Percentiles rank a stretch among this genome's conserved stretches.
These are phyloP conservation scores for Vinca minor DNA, from an alignment of 257 asterid genomes.

Conservation along the genomic window DNA sequence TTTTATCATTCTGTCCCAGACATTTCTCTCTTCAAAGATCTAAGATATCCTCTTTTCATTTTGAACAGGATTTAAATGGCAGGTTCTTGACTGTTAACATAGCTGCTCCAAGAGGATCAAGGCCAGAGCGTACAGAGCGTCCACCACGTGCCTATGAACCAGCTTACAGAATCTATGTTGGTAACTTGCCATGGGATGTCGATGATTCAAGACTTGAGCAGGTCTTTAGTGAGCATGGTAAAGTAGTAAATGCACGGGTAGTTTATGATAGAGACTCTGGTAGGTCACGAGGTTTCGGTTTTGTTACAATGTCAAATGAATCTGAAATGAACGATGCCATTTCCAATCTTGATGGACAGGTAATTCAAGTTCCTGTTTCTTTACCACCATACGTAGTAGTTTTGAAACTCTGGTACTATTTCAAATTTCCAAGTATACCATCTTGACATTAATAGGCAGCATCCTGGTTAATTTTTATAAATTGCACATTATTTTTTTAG, in stretches of 20 bases:
- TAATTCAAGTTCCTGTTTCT: constrained; percentile 7
- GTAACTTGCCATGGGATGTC: constrained; percentile 83
- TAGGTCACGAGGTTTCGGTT: constrained; percentile 92
- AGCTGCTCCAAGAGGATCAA: constrained; percentile 76
- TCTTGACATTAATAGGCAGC: not conserved
- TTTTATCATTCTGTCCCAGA: not conserved
- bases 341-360: constrained; percentile 83
- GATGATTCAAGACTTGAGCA: constrained; percentile 60
- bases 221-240: constrained; percentile 76
- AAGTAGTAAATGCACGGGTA: constrained; percentile 71
- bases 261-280: constrained; percentile 69
- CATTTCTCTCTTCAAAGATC: constrained; percentile 3
- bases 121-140: constrained; percentile 77
- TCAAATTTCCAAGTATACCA: no score
- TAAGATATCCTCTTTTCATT: not conserved
- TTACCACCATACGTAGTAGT: not conserved
- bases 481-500: not conserved
- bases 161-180: constrained; percentile 58
- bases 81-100: constrained; percentile 67
- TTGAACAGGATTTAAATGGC: constrained; percentile 66
- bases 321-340: constrained; percentile 81
- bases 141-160: constrained; percentile 47
- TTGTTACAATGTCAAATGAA: constrained; percentile 69
- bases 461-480: not conserved
- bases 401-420: not conserved